These are phyloP conservation scores for Oryza rufipogon DNA, from an alignment of 176 grass and related monocot species.

Conservation along the genomic window DNA sequence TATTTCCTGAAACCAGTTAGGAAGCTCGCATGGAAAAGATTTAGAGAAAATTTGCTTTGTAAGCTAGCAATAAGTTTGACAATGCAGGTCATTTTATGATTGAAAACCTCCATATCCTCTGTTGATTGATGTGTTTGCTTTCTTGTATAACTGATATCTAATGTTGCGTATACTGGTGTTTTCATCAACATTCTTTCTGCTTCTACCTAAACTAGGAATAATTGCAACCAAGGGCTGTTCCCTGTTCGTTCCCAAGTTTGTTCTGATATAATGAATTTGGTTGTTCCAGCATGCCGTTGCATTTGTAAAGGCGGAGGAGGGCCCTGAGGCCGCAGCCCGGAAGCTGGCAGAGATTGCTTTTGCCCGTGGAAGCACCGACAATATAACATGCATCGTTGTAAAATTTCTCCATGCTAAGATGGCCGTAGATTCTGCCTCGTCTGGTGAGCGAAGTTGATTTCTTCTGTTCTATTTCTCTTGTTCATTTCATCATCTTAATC, in stretches of 20 bases:
- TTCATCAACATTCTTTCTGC: conserved; percentile 2
- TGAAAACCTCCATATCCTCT: neutral
- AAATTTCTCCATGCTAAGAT: conserved; percentile 69
- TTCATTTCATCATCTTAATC: conserved; percentile 44
- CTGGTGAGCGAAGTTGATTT: conserved; percentile 52
- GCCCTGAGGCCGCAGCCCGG: conserved; percentile 68
- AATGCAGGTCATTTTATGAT: neutral
- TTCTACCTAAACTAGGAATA: conserved; percentile 10
- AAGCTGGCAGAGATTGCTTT: conserved; percentile 78
- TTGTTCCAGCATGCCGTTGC: conserved; percentile 69
- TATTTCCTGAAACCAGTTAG: conserved; percentile 9
- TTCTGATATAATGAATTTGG: conserved; percentile 21
- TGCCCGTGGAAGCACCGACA: conserved; percentile 64
- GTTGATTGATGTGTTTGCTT: neutral
- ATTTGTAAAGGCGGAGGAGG: conserved; percentile 62
- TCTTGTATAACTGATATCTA: neutral
- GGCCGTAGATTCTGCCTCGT: conserved; percentile 34
- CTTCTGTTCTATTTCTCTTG: neutral
- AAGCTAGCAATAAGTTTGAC: neutral
- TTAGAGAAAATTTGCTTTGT: neutral
- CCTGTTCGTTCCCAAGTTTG: neutral
- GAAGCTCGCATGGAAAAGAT: neutral
- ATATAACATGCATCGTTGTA: conserved; percentile 85
- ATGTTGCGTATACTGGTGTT: neutral
- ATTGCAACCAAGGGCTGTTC: neutral